phyloP scores from a whole-genome alignment of 805 yeast genomes.

The Kazachstania psychrophila region DNA sequence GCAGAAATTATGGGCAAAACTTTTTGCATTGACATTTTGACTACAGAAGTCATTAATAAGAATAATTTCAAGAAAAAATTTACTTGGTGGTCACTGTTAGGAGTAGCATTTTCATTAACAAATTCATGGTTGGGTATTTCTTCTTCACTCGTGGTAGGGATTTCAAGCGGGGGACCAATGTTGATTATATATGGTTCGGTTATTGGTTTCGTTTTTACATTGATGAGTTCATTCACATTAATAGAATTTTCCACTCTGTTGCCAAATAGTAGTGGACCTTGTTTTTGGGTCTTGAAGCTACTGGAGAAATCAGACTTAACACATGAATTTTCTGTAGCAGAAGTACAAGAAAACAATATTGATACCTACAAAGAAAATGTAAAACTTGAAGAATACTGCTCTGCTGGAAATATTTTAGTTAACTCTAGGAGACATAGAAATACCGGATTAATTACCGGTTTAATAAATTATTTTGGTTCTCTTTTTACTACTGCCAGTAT shows the following conservation, averaged over 20 bases:
- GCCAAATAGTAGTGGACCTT: constrained; percentile 53
- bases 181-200: constrained; percentile 48
- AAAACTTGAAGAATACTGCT: constrained; percentile 8
- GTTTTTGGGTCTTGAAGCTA: constrained; percentile 45
- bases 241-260: constrained; percentile 46
- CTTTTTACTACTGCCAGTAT: constrained; percentile 55
- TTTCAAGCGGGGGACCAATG: constrained; percentile 51
- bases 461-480: constrained; percentile 19
- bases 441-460: constrained; percentile 55
- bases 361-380: constrained; percentile 8
- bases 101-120: constrained; percentile 52
- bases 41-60: background rate
- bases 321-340: too few species aligned
- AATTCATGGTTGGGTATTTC: constrained; percentile 56
- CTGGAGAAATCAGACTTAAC: too few species aligned
- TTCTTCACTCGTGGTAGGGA: constrained; percentile 46
- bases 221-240: constrained; percentile 25
- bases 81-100: constrained; percentile 40
- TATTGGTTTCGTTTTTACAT: constrained; percentile 7
- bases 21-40: too few species aligned
- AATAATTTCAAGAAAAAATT: constrained; percentile 24
- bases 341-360: too few species aligned
- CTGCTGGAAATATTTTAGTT: constrained; percentile 3
- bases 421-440: constrained; percentile 16
- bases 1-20: too few species aligned